Conservation (phyloP, 768 basidiomycete species). For the Boletus insuetus region DNA sequence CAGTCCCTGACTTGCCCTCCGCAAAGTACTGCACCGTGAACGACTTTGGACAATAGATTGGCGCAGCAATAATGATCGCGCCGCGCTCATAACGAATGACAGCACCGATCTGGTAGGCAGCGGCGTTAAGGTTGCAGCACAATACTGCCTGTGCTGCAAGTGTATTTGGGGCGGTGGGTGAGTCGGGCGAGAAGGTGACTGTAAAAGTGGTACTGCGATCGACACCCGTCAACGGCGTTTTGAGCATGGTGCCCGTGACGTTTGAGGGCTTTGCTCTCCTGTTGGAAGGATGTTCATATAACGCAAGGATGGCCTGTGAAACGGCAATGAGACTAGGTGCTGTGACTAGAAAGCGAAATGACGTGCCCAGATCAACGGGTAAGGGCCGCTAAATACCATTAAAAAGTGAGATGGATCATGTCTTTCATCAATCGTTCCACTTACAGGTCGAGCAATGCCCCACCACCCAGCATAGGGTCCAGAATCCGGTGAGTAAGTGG, state of each 20-base stretch:
- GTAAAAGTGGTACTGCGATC: conserved; percentile 76
- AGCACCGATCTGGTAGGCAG: conserved; percentile 48
- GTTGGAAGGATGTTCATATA: conserved; percentile 82
- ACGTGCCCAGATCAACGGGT: conserved; percentile 75
- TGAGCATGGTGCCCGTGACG: conserved; percentile 70
- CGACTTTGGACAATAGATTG: conserved; percentile 63
- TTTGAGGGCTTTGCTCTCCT: conserved; percentile 51
- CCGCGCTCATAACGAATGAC: conserved; percentile 76
- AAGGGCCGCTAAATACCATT: conserved; percentile 59
- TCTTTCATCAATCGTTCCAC: conserved; percentile 24
- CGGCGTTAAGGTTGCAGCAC: conserved; percentile 62
- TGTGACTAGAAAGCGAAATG: not conserved
- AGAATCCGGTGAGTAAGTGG: conserved; percentile 73
- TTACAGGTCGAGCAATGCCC: conserved; percentile 80
- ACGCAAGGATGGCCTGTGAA: conserved; percentile 63
- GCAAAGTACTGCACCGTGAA: conserved; percentile 65
- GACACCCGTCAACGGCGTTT: conserved; percentile 74
- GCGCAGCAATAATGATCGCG: conserved; percentile 57
- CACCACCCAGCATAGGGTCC: conserved; percentile 77
- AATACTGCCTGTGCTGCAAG: conserved; percentile 72
- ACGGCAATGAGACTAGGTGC: conserved; percentile 10
- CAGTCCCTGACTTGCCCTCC: conserved; percentile 40
- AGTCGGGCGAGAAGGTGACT: conserved; percentile 59
- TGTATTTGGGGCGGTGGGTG: conserved; percentile 29
- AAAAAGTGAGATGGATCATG: not conserved